phyloP scores from a whole-genome alignment of 345 rosid species.

The Salix viminalis region DNA sequence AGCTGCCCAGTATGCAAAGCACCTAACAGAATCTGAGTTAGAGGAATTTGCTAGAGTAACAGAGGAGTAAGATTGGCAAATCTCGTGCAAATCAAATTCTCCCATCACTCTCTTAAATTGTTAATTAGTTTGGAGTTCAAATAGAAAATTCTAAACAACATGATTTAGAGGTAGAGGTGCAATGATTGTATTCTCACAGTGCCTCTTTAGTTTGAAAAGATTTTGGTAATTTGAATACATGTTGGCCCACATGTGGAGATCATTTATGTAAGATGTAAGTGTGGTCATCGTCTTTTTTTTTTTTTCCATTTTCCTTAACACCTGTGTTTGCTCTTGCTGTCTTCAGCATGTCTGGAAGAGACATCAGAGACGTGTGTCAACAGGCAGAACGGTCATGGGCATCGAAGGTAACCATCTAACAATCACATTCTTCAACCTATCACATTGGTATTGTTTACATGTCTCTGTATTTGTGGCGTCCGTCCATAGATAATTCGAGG shows the following conservation, averaged over 20 bases:
- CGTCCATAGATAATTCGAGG: slow-evolving; percentile 66
- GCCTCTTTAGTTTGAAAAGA: background rate
- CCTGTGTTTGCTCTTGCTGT: background rate
- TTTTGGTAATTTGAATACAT: background rate
- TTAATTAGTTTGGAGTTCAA: background rate
- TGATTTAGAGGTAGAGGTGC: background rate
- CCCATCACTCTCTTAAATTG: background rate
- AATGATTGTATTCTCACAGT: background rate
- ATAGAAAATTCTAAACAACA: background rate
- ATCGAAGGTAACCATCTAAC: slow-evolving; percentile 53
- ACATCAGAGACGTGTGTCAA: slow-evolving; percentile 79
- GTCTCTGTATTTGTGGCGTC: background rate
- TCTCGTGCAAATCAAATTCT: background rate
- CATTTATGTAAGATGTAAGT: background rate
- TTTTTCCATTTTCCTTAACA: background rate
- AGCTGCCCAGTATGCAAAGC: slow-evolving; percentile 81
- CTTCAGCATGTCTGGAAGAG: slow-evolving; percentile 88
- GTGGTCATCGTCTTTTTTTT: background rate
- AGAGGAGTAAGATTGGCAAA: slow-evolving; percentile 41
- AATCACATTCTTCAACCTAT: background rate
- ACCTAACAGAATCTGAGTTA: slow-evolving; percentile 58
- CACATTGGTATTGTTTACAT: background rate
- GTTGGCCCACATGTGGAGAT: background rate
- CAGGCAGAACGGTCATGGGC: slow-evolving; percentile 96
- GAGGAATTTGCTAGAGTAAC: slow-evolving; percentile 62